Conservation (phyloP, 225 moss, liverwort and hornwort genomes). For the Thuidium tamariscinum region DNA sequence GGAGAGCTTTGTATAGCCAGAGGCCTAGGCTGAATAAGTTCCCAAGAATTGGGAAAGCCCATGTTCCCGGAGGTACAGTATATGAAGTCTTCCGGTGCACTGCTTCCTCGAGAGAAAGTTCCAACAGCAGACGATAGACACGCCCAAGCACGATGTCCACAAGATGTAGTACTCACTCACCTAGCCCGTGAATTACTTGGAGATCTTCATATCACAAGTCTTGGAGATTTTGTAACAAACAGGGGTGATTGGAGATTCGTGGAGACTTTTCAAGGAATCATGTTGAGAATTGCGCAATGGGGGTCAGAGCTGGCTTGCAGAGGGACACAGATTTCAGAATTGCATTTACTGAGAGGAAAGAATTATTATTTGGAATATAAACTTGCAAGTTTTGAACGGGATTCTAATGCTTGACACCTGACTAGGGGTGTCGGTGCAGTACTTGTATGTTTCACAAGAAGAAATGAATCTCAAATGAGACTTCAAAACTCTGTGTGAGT, state of each 20-base stretch:
- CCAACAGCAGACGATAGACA: background rate
- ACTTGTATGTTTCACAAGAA: background rate
- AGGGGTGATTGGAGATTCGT: background rate
- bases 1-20: background rate
- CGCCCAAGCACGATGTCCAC: background rate
- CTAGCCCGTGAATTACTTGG: background rate
- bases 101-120: background rate
- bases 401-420: background rate
- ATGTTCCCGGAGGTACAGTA: background rate
- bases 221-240: background rate
- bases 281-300: background rate
- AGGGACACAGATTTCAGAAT: background rate
- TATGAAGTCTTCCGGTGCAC: background rate
- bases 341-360: background rate
- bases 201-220: background rate
- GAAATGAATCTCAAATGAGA: background rate
- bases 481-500: background rate
- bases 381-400: background rate
- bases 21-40: background rate
- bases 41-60: background rate
- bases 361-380: background rate
- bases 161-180: background rate
- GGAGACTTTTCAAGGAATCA: background rate
- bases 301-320: background rate
- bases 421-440: background rate